A percentile compares a stretch with the other conserved stretches of the same genome.
These are phyloP conservation scores for Debaryomyces prosopidis DNA, from an alignment of 805 yeast species.

Conservation along the genomic window DNA sequence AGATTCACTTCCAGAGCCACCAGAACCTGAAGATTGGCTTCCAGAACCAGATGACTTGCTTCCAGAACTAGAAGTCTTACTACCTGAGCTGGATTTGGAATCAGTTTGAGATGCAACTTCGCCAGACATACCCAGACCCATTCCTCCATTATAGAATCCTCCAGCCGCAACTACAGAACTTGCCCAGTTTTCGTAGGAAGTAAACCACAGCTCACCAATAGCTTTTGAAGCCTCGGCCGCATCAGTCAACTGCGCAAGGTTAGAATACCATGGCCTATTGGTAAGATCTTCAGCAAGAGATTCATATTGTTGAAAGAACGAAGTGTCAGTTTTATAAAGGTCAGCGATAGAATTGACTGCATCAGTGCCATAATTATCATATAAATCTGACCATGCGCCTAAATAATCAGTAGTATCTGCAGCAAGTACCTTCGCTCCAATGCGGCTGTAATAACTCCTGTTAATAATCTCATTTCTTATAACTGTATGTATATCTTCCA, in stretches of 20 bases:
- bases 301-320: neutral
- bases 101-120: neutral
- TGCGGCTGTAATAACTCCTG: neutral
- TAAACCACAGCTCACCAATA: constrained; percentile 5
- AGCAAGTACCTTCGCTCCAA: neutral
- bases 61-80: constrained; percentile 5
- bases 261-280: neutral
- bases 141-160: neutral
- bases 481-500: too few species aligned
- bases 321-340: too few species aligned
- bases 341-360: too few species aligned
- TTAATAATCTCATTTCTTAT: neutral
- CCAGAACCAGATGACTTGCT: constrained; percentile 11
- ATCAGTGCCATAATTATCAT: too few species aligned
- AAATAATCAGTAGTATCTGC: neutral
- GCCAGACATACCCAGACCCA: neutral
- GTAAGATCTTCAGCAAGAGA: neutral
- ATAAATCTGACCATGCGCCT: too few species aligned
- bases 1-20: constrained; percentile 5
- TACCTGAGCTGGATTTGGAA: constrained; percentile 4
- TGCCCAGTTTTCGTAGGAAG: constrained; percentile 2
- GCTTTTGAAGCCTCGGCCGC: constrained; percentile 2
- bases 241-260: neutral
- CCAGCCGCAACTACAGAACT: constrained; percentile 3
- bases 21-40: constrained; percentile 14